A percentile compares a stretch with the other conserved stretches of the same genome.
Evolutionary conservation across 2,329 filamentous ascomycete species (phyloP).

Genomic region (Colletotrichum sp.): DNA sequence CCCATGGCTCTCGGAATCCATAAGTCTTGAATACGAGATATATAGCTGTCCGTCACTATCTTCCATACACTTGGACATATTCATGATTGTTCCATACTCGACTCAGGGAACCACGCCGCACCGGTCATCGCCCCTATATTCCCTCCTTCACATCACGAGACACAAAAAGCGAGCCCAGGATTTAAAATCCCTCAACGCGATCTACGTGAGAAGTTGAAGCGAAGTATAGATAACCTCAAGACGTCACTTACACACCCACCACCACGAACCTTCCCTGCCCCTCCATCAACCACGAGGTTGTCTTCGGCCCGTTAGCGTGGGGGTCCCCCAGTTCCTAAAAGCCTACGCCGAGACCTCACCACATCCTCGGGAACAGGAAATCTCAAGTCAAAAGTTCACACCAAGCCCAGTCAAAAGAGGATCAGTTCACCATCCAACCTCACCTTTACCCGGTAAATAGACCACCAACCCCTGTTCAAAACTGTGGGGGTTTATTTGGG

Average conservation of each 20-base stretch:
- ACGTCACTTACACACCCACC: neutral
- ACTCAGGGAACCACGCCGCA: rapidly evolving
- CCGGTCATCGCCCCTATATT: neutral
- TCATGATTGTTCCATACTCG: rapidly evolving
- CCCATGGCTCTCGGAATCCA: neutral
- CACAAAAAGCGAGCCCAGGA: neutral
- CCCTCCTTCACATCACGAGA: neutral
- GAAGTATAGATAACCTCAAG: neutral
- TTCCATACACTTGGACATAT: neutral
- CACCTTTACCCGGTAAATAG: neutral
- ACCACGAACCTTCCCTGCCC: neutral
- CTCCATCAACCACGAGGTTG: neutral
- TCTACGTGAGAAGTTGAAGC: neutral
- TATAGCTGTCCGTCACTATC: neutral
- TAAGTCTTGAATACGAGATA: neutral
- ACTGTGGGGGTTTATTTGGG: neutral
- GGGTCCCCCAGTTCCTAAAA: neutral
- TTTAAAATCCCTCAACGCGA: neutral
- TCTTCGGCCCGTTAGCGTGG: neutral
- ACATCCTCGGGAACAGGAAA: neutral
- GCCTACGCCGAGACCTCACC: neutral
- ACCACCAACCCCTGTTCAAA: neutral
- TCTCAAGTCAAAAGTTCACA: neutral
- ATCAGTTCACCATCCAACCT: neutral
- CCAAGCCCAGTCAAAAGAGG: neutral